A percentile compares a stretch with the other conserved stretches of the same genome.
phyloP scores from a whole-genome alignment of 1,284 basidiomycete species.

The Apiotrichum mycotoxinovorans region DNA sequence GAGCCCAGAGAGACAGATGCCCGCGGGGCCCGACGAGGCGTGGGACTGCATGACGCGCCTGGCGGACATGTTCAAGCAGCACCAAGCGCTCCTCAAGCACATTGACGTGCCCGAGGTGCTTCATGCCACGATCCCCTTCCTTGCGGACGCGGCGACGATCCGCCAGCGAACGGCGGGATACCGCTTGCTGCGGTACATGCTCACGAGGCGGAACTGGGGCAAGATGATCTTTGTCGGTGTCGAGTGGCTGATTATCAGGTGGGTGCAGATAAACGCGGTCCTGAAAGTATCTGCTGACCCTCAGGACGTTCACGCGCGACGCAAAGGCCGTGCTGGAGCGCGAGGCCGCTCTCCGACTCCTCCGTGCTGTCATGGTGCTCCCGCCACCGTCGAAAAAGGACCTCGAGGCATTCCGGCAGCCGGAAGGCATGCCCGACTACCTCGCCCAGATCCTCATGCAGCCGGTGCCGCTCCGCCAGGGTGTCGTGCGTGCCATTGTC shows the following conservation, averaged over 20 bases:
- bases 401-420: background rate
- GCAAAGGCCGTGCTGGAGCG: slow-evolving; percentile 76
- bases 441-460: slow-evolving; percentile 18
- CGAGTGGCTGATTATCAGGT: slow-evolving; percentile 89
- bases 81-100: slow-evolving; percentile 72
- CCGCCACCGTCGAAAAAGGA: slow-evolving; percentile 20
- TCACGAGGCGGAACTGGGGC: slow-evolving; percentile 59
- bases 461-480: slow-evolving; percentile 53
- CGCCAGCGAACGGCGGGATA: slow-evolving; percentile 80
- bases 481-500: slow-evolving; percentile 79
- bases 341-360: slow-evolving; percentile 88
- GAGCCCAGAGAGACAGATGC: slow-evolving; percentile 15
- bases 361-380: slow-evolving; percentile 69
- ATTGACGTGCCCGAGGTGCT: slow-evolving; percentile 67
- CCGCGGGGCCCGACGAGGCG: slow-evolving; percentile 22
- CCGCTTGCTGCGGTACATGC: slow-evolving; percentile 73
- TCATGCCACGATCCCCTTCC: slow-evolving; percentile 68
- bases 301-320: slow-evolving; percentile 77
- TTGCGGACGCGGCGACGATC: slow-evolving; percentile 70
- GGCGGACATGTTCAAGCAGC: slow-evolving; percentile 66
- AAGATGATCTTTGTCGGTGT: slow-evolving; percentile 53
- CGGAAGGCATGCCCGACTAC: slow-evolving; percentile 2
- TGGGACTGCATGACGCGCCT: slow-evolving; percentile 60
- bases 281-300: background rate
- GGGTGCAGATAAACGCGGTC: slow-evolving; percentile 18